Conservation (phyloP, 176 grass and related monocot species). For the maize (Zea mays) region DNA sequence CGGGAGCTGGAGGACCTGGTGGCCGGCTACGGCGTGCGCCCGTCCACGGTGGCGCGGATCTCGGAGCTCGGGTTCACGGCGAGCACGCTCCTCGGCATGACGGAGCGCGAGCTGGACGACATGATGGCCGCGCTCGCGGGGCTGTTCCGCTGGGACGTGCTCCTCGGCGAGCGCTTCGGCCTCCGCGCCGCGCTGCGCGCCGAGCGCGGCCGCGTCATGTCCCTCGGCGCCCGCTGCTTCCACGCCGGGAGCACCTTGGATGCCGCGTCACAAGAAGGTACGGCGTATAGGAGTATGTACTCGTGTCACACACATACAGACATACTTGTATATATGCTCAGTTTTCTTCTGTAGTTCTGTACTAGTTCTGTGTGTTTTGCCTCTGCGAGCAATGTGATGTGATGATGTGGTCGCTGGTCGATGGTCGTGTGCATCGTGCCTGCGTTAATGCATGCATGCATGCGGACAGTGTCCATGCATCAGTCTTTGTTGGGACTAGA, state of each 20-base stretch:
- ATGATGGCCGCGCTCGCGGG: slow-evolving; percentile 87
- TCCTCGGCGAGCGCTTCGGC: slow-evolving; percentile 92
- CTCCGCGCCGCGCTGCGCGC: slow-evolving; percentile 79
- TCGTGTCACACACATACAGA: too few species aligned
- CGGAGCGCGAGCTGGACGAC: slow-evolving; percentile 93
- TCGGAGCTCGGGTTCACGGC: slow-evolving; percentile 62
- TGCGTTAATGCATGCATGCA: not conserved
- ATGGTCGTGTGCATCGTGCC: too few species aligned
- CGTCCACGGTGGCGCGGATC: slow-evolving; percentile 55
- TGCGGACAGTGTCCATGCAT: too few species aligned
- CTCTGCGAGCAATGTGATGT: too few species aligned
- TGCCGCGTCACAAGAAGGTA: slow-evolving; percentile 81
- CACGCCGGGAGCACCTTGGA: slow-evolving; percentile 54
- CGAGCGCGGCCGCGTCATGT: slow-evolving; percentile 67
- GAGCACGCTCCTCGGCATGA: slow-evolving; percentile 61
- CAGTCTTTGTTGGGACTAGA: too few species aligned
- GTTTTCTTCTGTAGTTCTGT: too few species aligned
- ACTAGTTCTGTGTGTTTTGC: too few species aligned
- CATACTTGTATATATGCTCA: too few species aligned
- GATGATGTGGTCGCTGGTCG: not conserved
- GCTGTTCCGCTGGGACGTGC: slow-evolving; percentile 89
- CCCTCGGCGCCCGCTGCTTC: slow-evolving; percentile 30
- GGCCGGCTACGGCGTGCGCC: slow-evolving; percentile 56
- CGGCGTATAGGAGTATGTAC: too few species aligned
- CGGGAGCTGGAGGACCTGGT: slow-evolving; percentile 61